Evolutionary conservation across 441 rosid genomes (phyloP), one percentile per base, ranked within the genome.

Genomic region (Gossypium lobatum): DNA sequence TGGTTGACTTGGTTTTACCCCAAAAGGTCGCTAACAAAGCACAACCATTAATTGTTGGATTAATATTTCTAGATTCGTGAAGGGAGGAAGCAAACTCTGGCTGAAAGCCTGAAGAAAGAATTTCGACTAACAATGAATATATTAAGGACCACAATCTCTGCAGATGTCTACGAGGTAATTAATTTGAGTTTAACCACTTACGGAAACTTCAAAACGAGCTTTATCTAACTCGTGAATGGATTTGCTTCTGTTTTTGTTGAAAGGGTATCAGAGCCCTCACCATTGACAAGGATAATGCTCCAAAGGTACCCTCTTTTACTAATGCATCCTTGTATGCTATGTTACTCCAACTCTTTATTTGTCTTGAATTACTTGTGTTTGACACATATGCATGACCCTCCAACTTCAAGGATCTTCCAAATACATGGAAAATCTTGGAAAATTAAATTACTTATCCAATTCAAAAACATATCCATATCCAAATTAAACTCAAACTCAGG

Each of bases 281-380:
- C 82, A 84, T 95, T 66, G 98, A 95, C 82, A 95, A 91, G 83
- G 97, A 92, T 77, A 95, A 88, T 78, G 76, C 94, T 75, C 98
- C 96, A 20, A 95, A 92, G 93, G 98, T 95, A 83, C 58, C 18
- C 45, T 42, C 58, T 25, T 13, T 25, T 73, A 70, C 59, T 28
- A 10, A 67, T 59, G 70, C 61, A 6, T 20, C 37, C 2, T 11
- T 69, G 37, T 46, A 46, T 31, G 53, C 18, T 59, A 25, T 25
- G 64, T 59, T 59, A 21, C 3, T 25, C 64, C 64, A 25, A 25
- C 64, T 59, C 9, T 4, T 59, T 11, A 21, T 14, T 25, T 25
- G 14, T 3, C 64, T 59, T 25, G 37, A 59, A 59, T 11, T 23
- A 18, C 25, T 4, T 34, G 21, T 59, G 37, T 25, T 21, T 13